These are phyloP conservation scores for Starmerella etchellsii DNA, from an alignment of 805 yeast species.

Conservation along the genomic window DNA sequence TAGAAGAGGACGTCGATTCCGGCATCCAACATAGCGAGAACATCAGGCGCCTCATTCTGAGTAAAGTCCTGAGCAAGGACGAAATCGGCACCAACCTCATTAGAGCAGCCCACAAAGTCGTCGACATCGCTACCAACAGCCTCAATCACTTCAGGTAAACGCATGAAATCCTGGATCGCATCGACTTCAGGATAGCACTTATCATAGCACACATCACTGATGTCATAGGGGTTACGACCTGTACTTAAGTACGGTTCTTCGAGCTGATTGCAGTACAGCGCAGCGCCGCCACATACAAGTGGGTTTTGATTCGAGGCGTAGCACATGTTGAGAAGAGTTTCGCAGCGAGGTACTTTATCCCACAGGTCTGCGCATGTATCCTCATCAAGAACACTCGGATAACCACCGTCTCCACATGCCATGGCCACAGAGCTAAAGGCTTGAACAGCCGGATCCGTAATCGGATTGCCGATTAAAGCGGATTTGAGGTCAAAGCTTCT, in stretches of 20 bases:
- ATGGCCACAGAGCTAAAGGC: conserved; percentile 75
- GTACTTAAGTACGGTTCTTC: conserved; percentile 71
- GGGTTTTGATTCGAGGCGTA: conserved; percentile 53
- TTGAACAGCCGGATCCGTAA: conserved; percentile 76
- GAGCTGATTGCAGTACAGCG: conserved; percentile 65
- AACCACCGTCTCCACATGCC: conserved; percentile 91
- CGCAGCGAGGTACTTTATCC: conserved; percentile 61
- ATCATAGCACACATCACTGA: conserved; percentile 63
- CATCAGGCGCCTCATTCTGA: conserved; percentile 69
- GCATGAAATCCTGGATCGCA: conserved; percentile 66
- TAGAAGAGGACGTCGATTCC: conserved; percentile 75
- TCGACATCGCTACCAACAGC: conserved; percentile 89
- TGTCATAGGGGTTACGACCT: conserved; percentile 85
- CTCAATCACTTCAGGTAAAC: conserved; percentile 57
- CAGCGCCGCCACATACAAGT: conserved; percentile 84
- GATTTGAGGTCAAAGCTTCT: conserved; percentile 60
- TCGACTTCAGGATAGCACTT: conserved; percentile 69
- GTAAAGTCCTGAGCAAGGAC: conserved; percentile 81
- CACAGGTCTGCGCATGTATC: conserved; percentile 67
- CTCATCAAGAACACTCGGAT: conserved; percentile 59
- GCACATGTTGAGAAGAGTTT: conserved; percentile 61
- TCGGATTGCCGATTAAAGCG: conserved; percentile 83
- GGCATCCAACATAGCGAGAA: conserved; percentile 55
- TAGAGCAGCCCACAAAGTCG: conserved; percentile 38
- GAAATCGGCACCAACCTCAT: conserved; percentile 67